Percentiles rank a stretch among this genome's conserved stretches.
phyloP scores from a whole-genome alignment of 352 stramenopile species.

The Globisporangium irregulare region DNA sequence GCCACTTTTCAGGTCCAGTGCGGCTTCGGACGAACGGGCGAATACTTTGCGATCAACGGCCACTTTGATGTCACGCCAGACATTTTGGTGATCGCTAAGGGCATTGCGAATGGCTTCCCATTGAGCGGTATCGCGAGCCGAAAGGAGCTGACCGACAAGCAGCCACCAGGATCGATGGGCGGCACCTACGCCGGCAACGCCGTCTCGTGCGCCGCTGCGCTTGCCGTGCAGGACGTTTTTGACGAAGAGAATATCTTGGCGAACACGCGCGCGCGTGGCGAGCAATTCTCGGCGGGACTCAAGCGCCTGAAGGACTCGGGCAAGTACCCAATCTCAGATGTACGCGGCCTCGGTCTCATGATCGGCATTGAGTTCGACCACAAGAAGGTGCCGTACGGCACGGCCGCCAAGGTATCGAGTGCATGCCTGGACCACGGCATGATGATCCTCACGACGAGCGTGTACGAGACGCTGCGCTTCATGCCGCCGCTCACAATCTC shows the following conservation, averaged over 20 bases:
- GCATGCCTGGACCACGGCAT: slow-evolving; percentile 87
- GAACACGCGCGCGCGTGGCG: slow-evolving; percentile 72
- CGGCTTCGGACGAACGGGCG: slow-evolving; percentile 85
- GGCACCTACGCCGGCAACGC: slow-evolving; percentile 92
- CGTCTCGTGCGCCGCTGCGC: slow-evolving; percentile 87
- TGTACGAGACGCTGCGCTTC: slow-evolving; percentile 92
- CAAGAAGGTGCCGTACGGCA: slow-evolving; percentile 44
- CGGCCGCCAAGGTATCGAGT: slow-evolving; percentile 68
- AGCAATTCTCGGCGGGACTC: slow-evolving; percentile 70
- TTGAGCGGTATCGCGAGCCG: slow-evolving; percentile 88
- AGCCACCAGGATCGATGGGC: slow-evolving; percentile 89
- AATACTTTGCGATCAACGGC: slow-evolving; percentile 86
- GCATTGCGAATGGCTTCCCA: slow-evolving; percentile 91
- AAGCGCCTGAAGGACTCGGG: slow-evolving; percentile 69
- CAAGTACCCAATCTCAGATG: slow-evolving; percentile 76
- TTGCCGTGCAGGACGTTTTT: slow-evolving; percentile 87
- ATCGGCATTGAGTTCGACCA: slow-evolving; percentile 90
- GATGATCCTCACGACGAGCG: slow-evolving; percentile 90
- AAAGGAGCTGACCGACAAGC: slow-evolving; percentile 81
- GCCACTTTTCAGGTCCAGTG: slow-evolving; percentile 62
- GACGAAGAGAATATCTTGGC: slow-evolving; percentile 86
- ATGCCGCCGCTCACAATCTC: slow-evolving; percentile 90
- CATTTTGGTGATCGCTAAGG: slow-evolving; percentile 93
- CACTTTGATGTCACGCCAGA: slow-evolving; percentile 86
- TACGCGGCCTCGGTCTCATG: slow-evolving; percentile 91